Percentiles rank a stretch among this genome's conserved stretches.
These are phyloP conservation scores for Drechmeria coniospora DNA, from an alignment of 2,329 filamentous ascomycete genomes.

Conservation along the genomic window DNA sequence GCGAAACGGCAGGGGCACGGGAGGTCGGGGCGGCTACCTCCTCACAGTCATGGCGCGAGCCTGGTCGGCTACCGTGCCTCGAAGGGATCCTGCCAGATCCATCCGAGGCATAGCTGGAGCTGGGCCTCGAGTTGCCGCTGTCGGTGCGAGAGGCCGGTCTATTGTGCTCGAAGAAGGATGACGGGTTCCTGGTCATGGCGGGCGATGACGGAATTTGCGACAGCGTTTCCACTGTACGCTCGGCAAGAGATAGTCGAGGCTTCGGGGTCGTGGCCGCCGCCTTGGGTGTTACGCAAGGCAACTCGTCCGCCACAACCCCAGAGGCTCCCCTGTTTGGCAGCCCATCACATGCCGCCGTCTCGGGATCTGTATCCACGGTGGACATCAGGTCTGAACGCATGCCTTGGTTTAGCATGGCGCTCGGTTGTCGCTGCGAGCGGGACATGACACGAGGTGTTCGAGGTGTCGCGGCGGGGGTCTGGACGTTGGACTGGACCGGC, in stretches of 20 bases:
- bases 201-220: conserved; percentile 67
- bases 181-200: conserved; percentile 46
- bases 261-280: conserved; percentile 11
- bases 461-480: conserved; percentile 6
- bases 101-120: conserved; percentile 47
- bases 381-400: too few species aligned
- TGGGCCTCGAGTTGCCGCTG: conserved; percentile 30
- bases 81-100: conserved; percentile 36
- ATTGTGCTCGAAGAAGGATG: conserved; percentile 58
- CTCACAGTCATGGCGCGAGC: conserved; percentile 35
- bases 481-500: conserved; percentile 4
- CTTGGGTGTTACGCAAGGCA: conserved; percentile 9
- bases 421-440: too few species aligned
- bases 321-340: background rate
- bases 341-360: background rate
- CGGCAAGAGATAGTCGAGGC: conserved; percentile 57
- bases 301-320: too few species aligned
- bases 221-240: conserved; percentile 75
- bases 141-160: conserved; percentile 35
- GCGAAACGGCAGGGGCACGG: conserved; percentile 27
- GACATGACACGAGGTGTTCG: conserved; percentile 3
- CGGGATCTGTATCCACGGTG: background rate
- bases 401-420: too few species aligned
- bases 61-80: conserved; percentile 36
- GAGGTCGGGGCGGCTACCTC: conserved; percentile 22